Base-by-base conservation (phyloP, 1,139 yeast genomes). In the Zygosaccharomyces sapae region DNA sequence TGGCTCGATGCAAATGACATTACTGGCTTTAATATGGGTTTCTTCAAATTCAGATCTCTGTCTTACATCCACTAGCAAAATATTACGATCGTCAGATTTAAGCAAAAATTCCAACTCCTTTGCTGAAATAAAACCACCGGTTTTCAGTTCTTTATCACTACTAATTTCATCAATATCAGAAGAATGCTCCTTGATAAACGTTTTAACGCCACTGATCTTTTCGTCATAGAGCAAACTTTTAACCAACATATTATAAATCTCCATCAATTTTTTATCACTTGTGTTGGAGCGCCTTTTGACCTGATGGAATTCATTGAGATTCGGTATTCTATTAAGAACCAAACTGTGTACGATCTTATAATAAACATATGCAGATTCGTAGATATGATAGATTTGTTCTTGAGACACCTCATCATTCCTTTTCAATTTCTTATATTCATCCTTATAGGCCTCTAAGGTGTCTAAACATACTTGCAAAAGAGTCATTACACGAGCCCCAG, bases 1-100 rank as follows among this genome's bases (percentile, higher is more conserved):
- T 0, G 96, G 96, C 47, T 86, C 95, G 10, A 88, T 76, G 61
- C 89, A 84, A 13, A 86, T 75, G 6, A 83, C 65, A 41, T 82
- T 76, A 1, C 69, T 63, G 8, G 50, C 68, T 18, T 74, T 72
- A 29, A 89, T 78, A 61, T 84, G 95, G 34, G 77, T 75, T 44
- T 70, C 71, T 39, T 77, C 74, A 62, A 75, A 86, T 37, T 77
- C 81, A 20, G 72, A 71, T 38, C 82, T 69, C 10, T 80, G 71
- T 51, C 96, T 72, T 39, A 81, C 74, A 62, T 89, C 97, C 19
- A 89, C 73, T 19, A 86, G 53, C 35, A 86, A 68, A 10, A 79
- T 54, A 3, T 55, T 52, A 33, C 55, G 43, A 9, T 49, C 34
- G 24, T 47, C 36, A 4, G 43, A 33, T 27, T 46, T 47, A 16